Conservation (phyloP, 164 flowering plant genomes). For the Tetrastigma voinierianum region DNA sequence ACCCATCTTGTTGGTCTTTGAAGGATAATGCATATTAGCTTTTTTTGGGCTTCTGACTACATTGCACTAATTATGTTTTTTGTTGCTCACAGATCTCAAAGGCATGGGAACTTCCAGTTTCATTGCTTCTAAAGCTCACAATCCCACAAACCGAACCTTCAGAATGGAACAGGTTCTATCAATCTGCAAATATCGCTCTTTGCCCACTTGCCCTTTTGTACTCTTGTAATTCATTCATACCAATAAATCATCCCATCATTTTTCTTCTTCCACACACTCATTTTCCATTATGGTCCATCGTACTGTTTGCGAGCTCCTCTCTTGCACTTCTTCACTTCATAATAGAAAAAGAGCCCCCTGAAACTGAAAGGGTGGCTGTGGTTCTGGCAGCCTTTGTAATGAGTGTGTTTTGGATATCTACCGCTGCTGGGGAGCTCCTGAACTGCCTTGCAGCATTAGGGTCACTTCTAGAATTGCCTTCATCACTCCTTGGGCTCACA, state of each 20-base stretch:
- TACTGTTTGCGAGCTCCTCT: conserved; percentile 60
- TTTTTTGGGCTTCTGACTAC: neutral
- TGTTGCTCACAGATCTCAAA: conserved; percentile 50
- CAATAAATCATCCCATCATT: conserved; percentile 61
- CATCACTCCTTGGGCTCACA: conserved; percentile 87
- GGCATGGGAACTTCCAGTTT: conserved; percentile 73
- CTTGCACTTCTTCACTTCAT: conserved; percentile 68
- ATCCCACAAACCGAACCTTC: conserved; percentile 74
- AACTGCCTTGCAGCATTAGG: conserved; percentile 84
- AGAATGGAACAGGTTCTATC: conserved; percentile 83
- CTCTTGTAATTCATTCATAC: conserved; percentile 73
- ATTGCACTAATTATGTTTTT: conserved; percentile 8
- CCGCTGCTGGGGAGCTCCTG: conserved; percentile 86
- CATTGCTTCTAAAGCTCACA: conserved; percentile 69
- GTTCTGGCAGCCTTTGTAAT: conserved; percentile 74
- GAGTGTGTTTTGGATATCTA: conserved; percentile 99
- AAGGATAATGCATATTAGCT: neutral
- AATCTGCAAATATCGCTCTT: conserved; percentile 74
- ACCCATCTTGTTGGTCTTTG: neutral
- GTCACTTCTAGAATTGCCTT: conserved; percentile 63
- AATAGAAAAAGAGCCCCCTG: conserved; percentile 79
- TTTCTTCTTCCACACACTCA: conserved; percentile 67
- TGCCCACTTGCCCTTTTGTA: conserved; percentile 83
- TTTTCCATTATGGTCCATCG: conserved; percentile 86
- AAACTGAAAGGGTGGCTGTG: conserved; percentile 56